Evolutionary conservation across 2,329 filamentous ascomycete genomes (phyloP).

Genomic region (Colletotrichum sp.): DNA sequence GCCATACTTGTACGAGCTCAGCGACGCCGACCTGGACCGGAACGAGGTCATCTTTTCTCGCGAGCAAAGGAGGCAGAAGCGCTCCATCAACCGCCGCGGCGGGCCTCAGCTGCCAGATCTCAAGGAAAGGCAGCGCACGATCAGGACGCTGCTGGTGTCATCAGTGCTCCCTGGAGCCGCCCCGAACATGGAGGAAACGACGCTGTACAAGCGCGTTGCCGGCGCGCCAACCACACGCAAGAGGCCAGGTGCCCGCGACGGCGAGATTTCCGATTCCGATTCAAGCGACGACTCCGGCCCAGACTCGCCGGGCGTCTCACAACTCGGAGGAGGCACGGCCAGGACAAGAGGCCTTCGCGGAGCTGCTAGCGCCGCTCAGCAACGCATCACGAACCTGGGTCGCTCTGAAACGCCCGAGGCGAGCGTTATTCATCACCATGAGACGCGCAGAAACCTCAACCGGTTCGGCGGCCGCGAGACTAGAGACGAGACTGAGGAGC

Average conservation of each 20-base stretch:
- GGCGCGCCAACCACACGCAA: conserved; percentile 62
- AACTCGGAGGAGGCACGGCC: conserved; percentile 75
- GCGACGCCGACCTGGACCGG: conserved; percentile 85
- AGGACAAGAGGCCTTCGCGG: conserved; percentile 89
- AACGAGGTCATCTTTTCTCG: conserved; percentile 93
- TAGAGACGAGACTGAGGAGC: conserved; percentile 82
- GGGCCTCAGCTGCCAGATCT: conserved; percentile 95
- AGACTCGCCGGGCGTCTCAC: conserved; percentile 82
- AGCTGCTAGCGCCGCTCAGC: conserved; percentile 84
- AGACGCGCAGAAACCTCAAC: conserved; percentile 69
- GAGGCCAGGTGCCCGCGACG: conserved; percentile 62
- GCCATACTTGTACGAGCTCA: conserved; percentile 93
- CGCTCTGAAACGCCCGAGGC: conserved; percentile 91
- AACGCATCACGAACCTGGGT: conserved; percentile 81
- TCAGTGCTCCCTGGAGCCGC: conserved; percentile 91
- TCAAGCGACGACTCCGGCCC: conserved; percentile 88
- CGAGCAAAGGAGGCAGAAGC: conserved; percentile 92
- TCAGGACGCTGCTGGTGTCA: conserved; percentile 90
- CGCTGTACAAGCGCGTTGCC: conserved; percentile 81
- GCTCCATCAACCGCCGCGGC: conserved; percentile 91
- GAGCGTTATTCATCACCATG: conserved; percentile 63
- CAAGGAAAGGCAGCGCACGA: conserved; percentile 91
- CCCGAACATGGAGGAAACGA: conserved; percentile 79
- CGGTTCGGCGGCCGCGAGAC: conserved; percentile 63
- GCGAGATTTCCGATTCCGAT: conserved; percentile 84